A percentile compares a stretch with the other conserved stretches of the same genome.
Evolutionary conservation across 78 protist species (phyloP).

Genomic region (Dictyostelium brefeldianum): DNA sequence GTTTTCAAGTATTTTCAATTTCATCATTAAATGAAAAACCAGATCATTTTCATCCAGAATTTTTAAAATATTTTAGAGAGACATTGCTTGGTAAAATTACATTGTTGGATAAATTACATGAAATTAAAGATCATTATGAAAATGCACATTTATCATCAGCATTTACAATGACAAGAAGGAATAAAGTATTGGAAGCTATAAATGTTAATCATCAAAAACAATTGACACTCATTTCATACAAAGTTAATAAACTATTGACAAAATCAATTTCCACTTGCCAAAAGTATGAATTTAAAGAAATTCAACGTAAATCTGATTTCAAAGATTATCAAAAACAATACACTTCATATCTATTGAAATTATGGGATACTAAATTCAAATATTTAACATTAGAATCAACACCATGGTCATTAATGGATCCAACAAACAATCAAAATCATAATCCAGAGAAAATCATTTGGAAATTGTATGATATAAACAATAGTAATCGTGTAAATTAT

Average conservation of each 20-base stretch:
- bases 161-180: constrained; percentile 40
- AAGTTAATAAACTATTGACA: constrained; percentile 17
- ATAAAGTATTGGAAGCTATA: constrained; percentile 41
- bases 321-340: neutral
- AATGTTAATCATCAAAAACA: neutral
- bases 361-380: neutral
- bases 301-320: constrained; percentile 15
- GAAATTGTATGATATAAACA: constrained; percentile 34
- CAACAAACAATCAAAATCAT: neutral
- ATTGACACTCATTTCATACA: neutral
- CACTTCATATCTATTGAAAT: neutral
- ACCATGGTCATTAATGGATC: constrained; percentile 41
- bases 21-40: constrained; percentile 41
- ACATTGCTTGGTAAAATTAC: constrained; percentile 42
- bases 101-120: constrained; percentile 56
- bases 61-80: constrained; percentile 55
- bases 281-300: constrained; percentile 49
- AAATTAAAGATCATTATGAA: constrained; percentile 52
- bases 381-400: neutral
- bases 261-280: constrained; percentile 43
- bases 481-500: constrained; percentile 20
- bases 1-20: constrained; percentile 16
- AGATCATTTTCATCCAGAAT: constrained; percentile 26
- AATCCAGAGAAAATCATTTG: neutral
- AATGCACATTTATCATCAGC: constrained; percentile 43